Evolutionary conservation across 2,329 filamentous ascomycete genomes (phyloP), one percentile per base, ranked within the genome.

Genomic region (Alternaria burnsii): DNA sequence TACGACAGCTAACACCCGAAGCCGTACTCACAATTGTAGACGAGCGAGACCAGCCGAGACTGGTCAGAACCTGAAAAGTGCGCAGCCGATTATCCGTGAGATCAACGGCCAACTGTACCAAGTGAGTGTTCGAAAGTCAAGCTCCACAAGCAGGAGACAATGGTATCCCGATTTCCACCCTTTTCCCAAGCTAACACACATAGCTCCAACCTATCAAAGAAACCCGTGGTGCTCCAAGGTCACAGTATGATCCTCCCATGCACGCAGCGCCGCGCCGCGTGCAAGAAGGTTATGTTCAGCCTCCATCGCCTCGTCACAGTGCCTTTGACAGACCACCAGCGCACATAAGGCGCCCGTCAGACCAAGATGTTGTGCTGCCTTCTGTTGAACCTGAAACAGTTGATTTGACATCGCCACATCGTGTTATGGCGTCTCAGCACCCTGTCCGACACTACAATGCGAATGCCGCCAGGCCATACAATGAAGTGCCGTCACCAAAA

Each of bases 131-230:
- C 44, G 48, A 22, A 56, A 46, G 59, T 61, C 58, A 65, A 51
- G 56, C 59, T 58, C 53, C 42, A 52, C 34, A 55, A 62, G 59
- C 63, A 52, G 62, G 57, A 68, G 55, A 60, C 47, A 38, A 62
- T 51, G 60, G 38, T 60, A 63, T 59, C 44, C 40, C 36, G 16
- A 46, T 52, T 52, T 51, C 28, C 32, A 28, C 22, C 34, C 34
- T 62, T 24, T 28, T 41, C 52, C 36, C 40, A 30, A 61, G 67
- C 74, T 76, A 56, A 77, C 64, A 32, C 56, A 24, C 11, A 12
- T 63, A 78, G 75, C 72, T 78, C 9, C 58, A 72, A 65, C 74
- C 71, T 7, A 67, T 77, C n/a, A 56, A 66, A 8, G 68, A 71
- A 28, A 36, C 50, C 53, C 61, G 24, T 47, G 47, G 41, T 53